Evolutionary conservation across 129 eudicot genomes (phyloP).

Genomic region (Logfia minima): DNA sequence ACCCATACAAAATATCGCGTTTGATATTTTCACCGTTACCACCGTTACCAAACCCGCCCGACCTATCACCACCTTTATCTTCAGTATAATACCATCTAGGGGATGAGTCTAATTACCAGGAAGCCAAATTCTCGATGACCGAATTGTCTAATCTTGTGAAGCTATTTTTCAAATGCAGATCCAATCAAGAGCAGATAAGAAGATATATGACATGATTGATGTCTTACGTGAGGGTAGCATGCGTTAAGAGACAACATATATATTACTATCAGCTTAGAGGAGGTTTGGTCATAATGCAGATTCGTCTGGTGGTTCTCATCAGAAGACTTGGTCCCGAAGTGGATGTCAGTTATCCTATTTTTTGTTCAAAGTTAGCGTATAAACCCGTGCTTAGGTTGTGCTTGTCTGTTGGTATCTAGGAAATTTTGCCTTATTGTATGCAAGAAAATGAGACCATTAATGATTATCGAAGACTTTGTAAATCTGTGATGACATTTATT

Average conservation of each 20-base stretch:
- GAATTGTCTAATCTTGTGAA: constrained; percentile 17
- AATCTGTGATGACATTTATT: background rate
- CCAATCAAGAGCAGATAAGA: constrained; percentile 67
- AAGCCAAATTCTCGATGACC: background rate
- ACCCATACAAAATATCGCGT: background rate
- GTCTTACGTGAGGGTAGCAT: constrained; percentile 90
- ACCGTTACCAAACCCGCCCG: background rate
- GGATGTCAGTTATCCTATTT: background rate
- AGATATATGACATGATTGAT: constrained; percentile 88
- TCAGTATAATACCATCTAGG: background rate
- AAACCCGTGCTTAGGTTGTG: background rate
- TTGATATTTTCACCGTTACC: background rate
- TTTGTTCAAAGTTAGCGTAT: background rate
- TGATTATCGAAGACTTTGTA: background rate
- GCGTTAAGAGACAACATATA: constrained; percentile 46
- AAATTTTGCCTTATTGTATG: background rate
- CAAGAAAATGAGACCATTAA: background rate
- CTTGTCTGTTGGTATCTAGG: background rate
- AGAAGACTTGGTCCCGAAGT: background rate
- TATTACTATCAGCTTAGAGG: background rate
- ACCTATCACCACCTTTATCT: background rate
- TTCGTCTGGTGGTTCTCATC: background rate
- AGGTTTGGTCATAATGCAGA: background rate
- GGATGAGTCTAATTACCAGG: background rate
- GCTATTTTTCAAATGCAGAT: constrained; percentile 50